Conservation (phyloP, 768 basidiomycete genomes). For the Hemileccinum impolitum region DNA sequence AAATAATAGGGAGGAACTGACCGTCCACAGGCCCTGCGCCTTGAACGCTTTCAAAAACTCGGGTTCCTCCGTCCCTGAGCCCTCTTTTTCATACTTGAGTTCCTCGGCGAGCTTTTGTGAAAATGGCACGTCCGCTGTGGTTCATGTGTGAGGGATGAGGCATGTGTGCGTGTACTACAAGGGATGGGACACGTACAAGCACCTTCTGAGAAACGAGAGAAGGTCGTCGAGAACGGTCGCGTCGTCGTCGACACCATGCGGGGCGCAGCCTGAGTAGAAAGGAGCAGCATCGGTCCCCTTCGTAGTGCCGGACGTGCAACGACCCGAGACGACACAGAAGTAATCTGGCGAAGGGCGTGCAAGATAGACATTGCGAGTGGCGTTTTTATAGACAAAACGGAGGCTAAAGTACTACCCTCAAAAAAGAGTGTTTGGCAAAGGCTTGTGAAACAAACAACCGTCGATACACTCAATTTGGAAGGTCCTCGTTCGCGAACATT, state of each 20-base stretch:
- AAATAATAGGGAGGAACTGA: slow-evolving; percentile 30
- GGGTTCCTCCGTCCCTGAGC: slow-evolving; percentile 45
- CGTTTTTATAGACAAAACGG: neutral
- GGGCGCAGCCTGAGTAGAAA: slow-evolving; percentile 10
- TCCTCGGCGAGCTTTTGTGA: slow-evolving; percentile 76
- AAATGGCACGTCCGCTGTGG: slow-evolving; percentile 75
- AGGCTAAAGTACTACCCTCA: neutral
- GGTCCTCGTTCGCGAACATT: neutral
- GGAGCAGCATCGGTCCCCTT: slow-evolving; percentile 21
- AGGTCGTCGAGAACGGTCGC: slow-evolving; percentile 41
- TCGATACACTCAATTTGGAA: slow-evolving; percentile 13
- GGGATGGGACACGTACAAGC: slow-evolving; percentile 31
- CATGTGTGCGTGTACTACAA: neutral
- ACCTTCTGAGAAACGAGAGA: slow-evolving; percentile 40
- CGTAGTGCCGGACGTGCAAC: slow-evolving; percentile 22
- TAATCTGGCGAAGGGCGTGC: slow-evolving; percentile 56
- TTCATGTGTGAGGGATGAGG: neutral
- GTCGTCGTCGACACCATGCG: slow-evolving; percentile 24
- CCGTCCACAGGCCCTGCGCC: slow-evolving; percentile 74
- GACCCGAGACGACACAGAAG: slow-evolving; percentile 43
- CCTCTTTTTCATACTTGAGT: slow-evolving; percentile 80
- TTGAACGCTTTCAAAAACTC: slow-evolving; percentile 79
- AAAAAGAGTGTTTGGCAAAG: slow-evolving; percentile 29
- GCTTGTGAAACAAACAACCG: slow-evolving; percentile 31
- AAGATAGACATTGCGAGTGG: slow-evolving; percentile 54